Base-by-base conservation (phyloP, 768 basidiomycete genomes). In the Suillus placidus region DNA sequence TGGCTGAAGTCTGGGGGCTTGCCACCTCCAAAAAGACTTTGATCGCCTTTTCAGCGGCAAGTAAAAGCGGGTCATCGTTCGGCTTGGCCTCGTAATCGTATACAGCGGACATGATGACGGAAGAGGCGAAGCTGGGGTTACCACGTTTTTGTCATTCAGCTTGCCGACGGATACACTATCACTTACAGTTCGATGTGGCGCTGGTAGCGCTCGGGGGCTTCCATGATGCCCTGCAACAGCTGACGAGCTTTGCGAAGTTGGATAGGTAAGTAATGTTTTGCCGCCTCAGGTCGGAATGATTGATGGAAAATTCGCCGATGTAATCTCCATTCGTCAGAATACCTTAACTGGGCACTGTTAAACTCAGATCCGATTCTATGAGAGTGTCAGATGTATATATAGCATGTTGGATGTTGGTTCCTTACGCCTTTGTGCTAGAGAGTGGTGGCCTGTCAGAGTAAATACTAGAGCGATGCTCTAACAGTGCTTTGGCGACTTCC, bases 401-500 rank as follows among this genome's bases (percentile, higher is more conserved):
- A n/a, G 8, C n/a, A 26, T n/a, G 9, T 23, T 54, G 18, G 3
- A 37, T n/a, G 32, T 32, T n/a, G 16, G 12, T 26, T 40, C 18
- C 73, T 20, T 57, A 73, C 75, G 76, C 74, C 63, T 73, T 67
- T 5, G 65, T 67, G 32, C 66, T 69, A 38, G 67, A 74, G 32
- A 79, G 70, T 10, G 72, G 70, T 2, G 80, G 81, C 23, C 81
- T 69, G 65, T 78, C 81, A 13, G 80, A 81, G 62, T 82, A 82
- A 60, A 72, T 67, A 12, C 65, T 69, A 35, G 77, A 74, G 26
- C 79, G 77, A 61, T 77, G 76, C 26, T 82, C 77, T 23, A 82
- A 68, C 1, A 82, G 69, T 51, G 73, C 77, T 54, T 69, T 76
- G 5, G 78, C 81, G 13, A 72, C 63, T 60, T 74, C 69, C 42